Base-by-base conservation (phyloP, 352 stramenopile genomes). In the Pythium volutum region DNA sequence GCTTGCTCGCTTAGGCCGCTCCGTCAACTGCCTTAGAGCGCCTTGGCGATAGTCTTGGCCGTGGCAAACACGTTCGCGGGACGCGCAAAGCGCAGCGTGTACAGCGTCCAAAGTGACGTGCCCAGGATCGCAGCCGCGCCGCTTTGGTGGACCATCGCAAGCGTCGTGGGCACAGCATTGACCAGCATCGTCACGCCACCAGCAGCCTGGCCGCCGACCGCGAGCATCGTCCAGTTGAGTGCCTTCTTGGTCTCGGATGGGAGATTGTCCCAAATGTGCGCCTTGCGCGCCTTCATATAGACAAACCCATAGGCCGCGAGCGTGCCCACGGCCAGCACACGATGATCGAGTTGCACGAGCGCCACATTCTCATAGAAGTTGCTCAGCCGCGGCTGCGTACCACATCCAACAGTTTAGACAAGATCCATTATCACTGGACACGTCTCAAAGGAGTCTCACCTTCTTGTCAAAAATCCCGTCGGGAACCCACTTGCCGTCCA, bases 361-460 rank as follows among this genome's bases (percentile, higher is more conserved):
- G 95, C 96, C 23, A 95, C 96, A 66, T 98, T 99, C 59, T 99
- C 95, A 62, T 98, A 93, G 31, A 98, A 85, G 62, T 99, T 99
- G 59, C 87, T 79, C 64, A 87, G 84, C 64, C 73, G 86, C 1
- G 93, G 93, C 64, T 84, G 49, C 5, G 41, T 2, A 31, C 4
- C 4, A 60, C 12, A 46, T 18, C 57, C 0, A 3, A 20, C 46
- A 49, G 20, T 15, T n/a, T n/a, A n/a, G n/a, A n/a, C n/a, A n/a
- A n/a, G n/a, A n/a, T n/a, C n/a, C n/a, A n/a, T n/a, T n/a, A n/a
- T n/a, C n/a, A n/a, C n/a, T n/a, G n/a, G n/a, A n/a, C n/a, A n/a
- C n/a, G n/a, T n/a, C n/a, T n/a, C n/a, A n/a, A 36, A 15, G 4
- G 5, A 36, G 3, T 15, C 31, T 11, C 16, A 88, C 80, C 64